Percentiles rank a stretch among this genome's conserved stretches.
Evolutionary conservation across 306 rosid genomes (phyloP).

Genomic region (Cicer pinnatifidum): DNA sequence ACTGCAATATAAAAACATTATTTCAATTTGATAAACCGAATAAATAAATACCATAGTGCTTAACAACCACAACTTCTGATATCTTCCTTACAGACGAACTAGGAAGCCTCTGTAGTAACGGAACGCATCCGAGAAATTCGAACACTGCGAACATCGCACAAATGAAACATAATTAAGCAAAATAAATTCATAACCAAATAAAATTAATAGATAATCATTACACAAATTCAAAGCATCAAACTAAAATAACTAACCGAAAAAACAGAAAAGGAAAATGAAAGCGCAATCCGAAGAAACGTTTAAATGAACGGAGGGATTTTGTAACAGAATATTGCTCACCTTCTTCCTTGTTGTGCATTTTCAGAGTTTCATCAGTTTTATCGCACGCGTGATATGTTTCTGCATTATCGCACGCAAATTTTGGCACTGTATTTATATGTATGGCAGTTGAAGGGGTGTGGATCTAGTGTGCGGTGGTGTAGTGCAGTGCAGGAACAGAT

Average conservation of each 20-base stretch:
- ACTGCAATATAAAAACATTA: background rate
- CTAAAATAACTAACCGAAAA: background rate
- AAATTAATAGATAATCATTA: background rate
- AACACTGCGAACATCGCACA: constrained; percentile 57
- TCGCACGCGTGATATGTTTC: background rate
- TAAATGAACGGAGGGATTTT: background rate
- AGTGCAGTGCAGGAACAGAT: background rate
- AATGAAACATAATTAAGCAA: background rate
- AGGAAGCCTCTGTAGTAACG: constrained; percentile 84
- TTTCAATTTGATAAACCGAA: background rate
- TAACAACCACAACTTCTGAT: constrained; percentile 57
- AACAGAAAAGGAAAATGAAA: background rate
- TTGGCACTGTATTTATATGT: background rate
- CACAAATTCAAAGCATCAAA: constrained; percentile 27
- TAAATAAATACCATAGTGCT: constrained; percentile 57
- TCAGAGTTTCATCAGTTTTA: background rate
- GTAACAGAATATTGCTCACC: constrained; percentile 35
- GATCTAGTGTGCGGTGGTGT: constrained; percentile 34
- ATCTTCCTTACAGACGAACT: constrained; percentile 70
- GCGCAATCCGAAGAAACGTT: constrained; percentile 7
- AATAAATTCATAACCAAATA: background rate
- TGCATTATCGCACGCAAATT: background rate
- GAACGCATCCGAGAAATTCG: constrained; percentile 82
- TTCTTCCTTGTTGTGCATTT: constrained; percentile 42
- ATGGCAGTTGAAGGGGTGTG: background rate